Evolutionary conservation across 129 eudicot genomes (phyloP).

Genomic region (Flaveria robusta): DNA sequence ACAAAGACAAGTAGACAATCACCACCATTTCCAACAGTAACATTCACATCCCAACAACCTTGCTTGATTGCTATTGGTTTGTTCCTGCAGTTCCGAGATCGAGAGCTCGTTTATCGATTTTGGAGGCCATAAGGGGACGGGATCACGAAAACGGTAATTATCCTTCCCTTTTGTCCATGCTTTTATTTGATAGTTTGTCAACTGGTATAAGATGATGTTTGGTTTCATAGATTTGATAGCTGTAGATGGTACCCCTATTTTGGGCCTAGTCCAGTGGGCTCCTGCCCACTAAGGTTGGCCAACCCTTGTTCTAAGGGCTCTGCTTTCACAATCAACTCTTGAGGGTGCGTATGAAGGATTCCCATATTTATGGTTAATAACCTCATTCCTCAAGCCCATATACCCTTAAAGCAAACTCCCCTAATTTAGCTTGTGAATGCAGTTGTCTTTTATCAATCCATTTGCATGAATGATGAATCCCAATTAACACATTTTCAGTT

Average conservation of each 20-base stretch:
- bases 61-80: constrained; percentile 25
- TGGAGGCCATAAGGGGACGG: constrained; percentile 49
- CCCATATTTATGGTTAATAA: not conserved
- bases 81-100: constrained; percentile 49
- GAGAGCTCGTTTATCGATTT: constrained; percentile 54
- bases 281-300: too few relatives aligned
- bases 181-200: not conserved
- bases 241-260: too few relatives aligned
- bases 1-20: not conserved
- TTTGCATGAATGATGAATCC: not conserved
- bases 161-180: not conserved
- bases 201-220: not conserved
- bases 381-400: not conserved
- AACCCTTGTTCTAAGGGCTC: too few relatives aligned
- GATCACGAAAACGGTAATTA: constrained; percentile 60
- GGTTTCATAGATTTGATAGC: not conserved
- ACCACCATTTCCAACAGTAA: not conserved
- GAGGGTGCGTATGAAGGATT: too few relatives aligned
- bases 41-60: not conserved
- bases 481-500: constrained; percentile 24
- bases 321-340: too few relatives aligned
- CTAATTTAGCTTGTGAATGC: not conserved
- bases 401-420: not conserved
- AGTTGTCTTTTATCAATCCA: not conserved
- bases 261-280: too few relatives aligned